These are phyloP conservation scores for Chaetomium sp. DNA, from an alignment of 2,329 filamentous ascomycete genomes.

Conservation along the genomic window DNA sequence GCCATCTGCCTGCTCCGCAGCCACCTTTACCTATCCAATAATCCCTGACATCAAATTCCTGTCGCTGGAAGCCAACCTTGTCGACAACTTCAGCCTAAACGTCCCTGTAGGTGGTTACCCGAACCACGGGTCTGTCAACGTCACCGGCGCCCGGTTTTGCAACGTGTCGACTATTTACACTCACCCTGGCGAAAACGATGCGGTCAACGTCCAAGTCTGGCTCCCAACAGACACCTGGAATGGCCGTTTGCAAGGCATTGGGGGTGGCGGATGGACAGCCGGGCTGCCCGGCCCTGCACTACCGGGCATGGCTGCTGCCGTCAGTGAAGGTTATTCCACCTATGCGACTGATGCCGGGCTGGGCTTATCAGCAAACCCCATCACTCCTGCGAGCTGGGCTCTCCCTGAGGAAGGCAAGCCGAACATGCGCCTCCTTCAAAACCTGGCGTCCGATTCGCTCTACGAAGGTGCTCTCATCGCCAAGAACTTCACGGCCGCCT, in stretches of 20 bases:
- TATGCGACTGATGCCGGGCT: background rate
- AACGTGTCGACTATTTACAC: background rate
- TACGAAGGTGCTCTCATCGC: background rate
- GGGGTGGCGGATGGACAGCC: background rate
- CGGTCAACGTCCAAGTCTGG: background rate
- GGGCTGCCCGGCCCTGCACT: background rate
- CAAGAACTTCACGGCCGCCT: constrained; percentile 35
- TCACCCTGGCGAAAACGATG: background rate
- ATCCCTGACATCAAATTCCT: background rate
- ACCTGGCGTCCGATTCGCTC: background rate
- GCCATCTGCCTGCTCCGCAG: background rate
- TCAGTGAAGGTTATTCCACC: background rate
- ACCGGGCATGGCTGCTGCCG: background rate
- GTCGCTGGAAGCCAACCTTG: background rate
- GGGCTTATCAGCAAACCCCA: background rate
- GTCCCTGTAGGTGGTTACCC: background rate
- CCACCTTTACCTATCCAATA: background rate
- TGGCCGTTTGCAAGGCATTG: background rate
- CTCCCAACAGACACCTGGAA: background rate
- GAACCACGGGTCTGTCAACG: background rate
- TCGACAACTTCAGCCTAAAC: background rate
- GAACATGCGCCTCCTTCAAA: background rate
- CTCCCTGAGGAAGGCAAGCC: background rate
- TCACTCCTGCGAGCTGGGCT: background rate
- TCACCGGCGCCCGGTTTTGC: background rate